Base-by-base conservation (phyloP, 306 rosid species). In the Comarum palustre region DNA sequence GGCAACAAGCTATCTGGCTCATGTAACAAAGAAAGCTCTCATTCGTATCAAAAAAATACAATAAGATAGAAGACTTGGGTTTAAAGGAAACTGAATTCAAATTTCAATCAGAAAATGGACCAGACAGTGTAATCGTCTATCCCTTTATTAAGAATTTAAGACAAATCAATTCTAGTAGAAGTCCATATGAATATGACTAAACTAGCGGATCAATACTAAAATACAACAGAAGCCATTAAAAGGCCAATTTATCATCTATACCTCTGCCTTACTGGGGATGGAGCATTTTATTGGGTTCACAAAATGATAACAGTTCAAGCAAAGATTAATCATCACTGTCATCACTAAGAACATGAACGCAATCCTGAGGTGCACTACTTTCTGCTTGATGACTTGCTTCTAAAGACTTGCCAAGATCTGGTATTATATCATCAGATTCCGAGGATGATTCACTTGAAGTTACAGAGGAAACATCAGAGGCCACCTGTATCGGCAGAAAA, bases 401-500 rank as follows among this genome's bases (percentile, higher is more conserved):
- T 4, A 36, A 29, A 12, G 19, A 1, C 42, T 17, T 48, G 70
- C 43, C 25, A 41, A 72, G 46, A 65, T 69, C 58, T 17, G 73
- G 46, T 60, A 54, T 9, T 11, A 45, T 25, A 22, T 43, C 66
- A 1, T 76, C 80, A 0, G 89, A 87, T 46, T 88, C 90, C 19
- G 92, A 87, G 58, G 84, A 85, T 67, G 87, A 62, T 55, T 69
- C 69, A 61, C 87, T 83, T 0, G 57, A 4, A 78, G 86, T 84
- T 41, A 75, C 87, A 48, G 82, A 77, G 34, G 89, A 80, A 78
- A 73, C 75, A 46, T 82, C 89, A 73, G 42, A 0, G 32, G 66
- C 14, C 71, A 16, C 57, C 50, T 66, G 71, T 29, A 61, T 78
- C 5, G 62, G 84, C 24, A 67, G 62, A 29, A 68, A 17, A 58